These are phyloP conservation scores for Epichloe amarillans DNA, from an alignment of 2,329 filamentous ascomycete genomes.

Conservation along the genomic window DNA sequence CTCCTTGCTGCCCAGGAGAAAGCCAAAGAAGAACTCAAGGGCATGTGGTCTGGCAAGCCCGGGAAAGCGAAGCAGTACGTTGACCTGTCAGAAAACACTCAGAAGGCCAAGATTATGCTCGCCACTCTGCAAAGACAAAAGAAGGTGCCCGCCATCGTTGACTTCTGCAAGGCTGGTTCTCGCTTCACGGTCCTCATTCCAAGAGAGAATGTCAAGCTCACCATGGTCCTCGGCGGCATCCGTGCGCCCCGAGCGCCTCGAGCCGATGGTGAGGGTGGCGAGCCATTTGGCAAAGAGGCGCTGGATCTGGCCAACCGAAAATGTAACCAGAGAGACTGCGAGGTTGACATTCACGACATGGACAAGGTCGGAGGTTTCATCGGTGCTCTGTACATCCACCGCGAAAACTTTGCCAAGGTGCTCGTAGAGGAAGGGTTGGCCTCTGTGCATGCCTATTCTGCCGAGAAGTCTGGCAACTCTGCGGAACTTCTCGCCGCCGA, in stretches of 20 bases:
- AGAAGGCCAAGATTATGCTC: conserved; percentile 92
- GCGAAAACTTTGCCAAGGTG: conserved; percentile 88
- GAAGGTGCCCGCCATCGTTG: conserved; percentile 83
- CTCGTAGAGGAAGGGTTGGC: conserved; percentile 90
- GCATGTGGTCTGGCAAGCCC: conserved; percentile 87
- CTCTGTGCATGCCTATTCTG: conserved; percentile 85
- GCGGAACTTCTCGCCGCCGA: conserved; percentile 80
- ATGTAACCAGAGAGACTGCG: conserved; percentile 87
- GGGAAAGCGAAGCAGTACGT: conserved; percentile 70
- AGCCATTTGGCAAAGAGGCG: conserved; percentile 92
- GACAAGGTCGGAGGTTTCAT: conserved; percentile 98
- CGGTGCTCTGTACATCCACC: conserved; percentile 81
- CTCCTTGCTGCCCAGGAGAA: conserved; percentile 66
- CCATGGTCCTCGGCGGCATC: conserved; percentile 86
- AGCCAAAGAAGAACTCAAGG: conserved; percentile 79
- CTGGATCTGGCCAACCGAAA: conserved; percentile 80
- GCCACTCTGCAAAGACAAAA: conserved; percentile 80
- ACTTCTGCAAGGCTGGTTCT: conserved; percentile 95
- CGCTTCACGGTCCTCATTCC: conserved; percentile 87
- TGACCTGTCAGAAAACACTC: conserved; percentile 82
- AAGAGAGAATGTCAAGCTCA: conserved; percentile 86
- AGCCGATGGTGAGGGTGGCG: conserved; percentile 59
- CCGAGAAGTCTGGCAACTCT: conserved; percentile 85
- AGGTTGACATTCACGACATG: conserved; percentile 86
- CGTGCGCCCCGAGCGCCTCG: conserved; percentile 79